These are phyloP conservation scores for Allium fistulosum DNA, from an alignment of 106 monocot species.

Conservation along the genomic window DNA sequence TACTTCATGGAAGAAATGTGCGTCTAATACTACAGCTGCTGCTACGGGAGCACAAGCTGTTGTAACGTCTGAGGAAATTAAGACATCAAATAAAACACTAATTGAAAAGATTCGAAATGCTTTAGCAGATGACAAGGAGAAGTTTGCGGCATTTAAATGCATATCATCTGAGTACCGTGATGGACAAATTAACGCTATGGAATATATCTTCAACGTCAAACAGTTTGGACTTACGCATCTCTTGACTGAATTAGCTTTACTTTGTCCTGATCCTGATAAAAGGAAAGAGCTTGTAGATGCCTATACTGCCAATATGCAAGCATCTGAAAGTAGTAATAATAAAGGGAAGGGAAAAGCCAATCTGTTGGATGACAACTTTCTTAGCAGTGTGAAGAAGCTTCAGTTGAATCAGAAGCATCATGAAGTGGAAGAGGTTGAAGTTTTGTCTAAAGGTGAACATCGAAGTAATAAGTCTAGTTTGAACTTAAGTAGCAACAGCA, in stretches of 20 bases:
- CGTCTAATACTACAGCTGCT: constrained; percentile 32
- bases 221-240: constrained; percentile 88
- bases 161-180: constrained; percentile 79
- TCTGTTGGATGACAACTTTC: constrained; percentile 34
- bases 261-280: constrained; percentile 76
- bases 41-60: constrained; percentile 1
- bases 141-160: constrained; percentile 56
- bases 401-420: constrained; percentile 33
- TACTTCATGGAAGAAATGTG: constrained; percentile 25
- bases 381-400: constrained; percentile 49
- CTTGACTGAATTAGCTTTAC: constrained; percentile 71
- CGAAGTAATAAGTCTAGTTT: constrained; percentile 10
- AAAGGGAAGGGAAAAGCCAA: constrained; percentile 42
- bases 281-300: constrained; percentile 69
- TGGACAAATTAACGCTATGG: constrained; percentile 43
- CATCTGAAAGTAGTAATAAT: constrained; percentile 17
- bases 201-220: constrained; percentile 79
- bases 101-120: constrained; percentile 59
- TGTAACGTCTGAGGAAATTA: constrained; percentile 27
- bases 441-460: constrained; percentile 80
- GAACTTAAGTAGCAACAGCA: constrained; percentile 10
- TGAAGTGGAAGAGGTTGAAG: constrained; percentile 40
- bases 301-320: constrained; percentile 44
- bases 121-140: constrained; percentile 62
- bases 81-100: constrained; percentile 64